Evolutionary conservation across 768 basidiomycete species (phyloP), one percentile per base, ranked within the genome.

Genomic region (Suillus cothurnatus): DNA sequence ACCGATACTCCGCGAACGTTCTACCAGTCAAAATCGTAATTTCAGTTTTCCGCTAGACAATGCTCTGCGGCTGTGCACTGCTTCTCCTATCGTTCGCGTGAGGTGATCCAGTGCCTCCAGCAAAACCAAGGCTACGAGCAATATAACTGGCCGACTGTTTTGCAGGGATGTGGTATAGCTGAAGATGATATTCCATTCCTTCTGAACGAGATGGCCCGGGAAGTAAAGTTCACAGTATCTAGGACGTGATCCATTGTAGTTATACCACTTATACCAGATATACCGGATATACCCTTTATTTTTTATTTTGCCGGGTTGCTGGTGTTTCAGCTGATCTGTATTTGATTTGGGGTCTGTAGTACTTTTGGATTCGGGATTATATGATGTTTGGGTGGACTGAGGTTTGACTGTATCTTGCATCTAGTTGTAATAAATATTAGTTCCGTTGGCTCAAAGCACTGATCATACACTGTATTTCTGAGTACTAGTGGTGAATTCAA

Each of bases 151-250:
- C 65, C 72, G 36, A 59, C 61, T 6, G 68, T 69, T 14, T 71
- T 76, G 32, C 68, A 65, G 61, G 69, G 69, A 17, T 73, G 68
- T 34, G 69, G 69, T 26, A 36, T 76, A 58, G 67, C 65, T 28
- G 32, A 56, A 3, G 68, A 68, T 14, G 67, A 67, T 3, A 66
- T 66, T 7, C 65, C 55, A 21, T 64, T 64, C 28, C 56, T 76
- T 59, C 64, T 77, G 32, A 66, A 70, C 26, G 75, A 71, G 62
- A 77, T 76, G 74, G 71, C 65, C 43, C 65, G 63, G 19, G 67
- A 76, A 17, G 67, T 70, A 4, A 69, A 77, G 9, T 72, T 43
- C 39, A 28, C 49, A 14, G 23, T 21, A 11, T 28, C 38, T 6
- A 59, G 17, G 38, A 1, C 11, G 39, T 59, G 58, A 59, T 28